Base-by-base conservation (phyloP, 805 yeast species). In the Scheffersomyces ergatensis region DNA sequence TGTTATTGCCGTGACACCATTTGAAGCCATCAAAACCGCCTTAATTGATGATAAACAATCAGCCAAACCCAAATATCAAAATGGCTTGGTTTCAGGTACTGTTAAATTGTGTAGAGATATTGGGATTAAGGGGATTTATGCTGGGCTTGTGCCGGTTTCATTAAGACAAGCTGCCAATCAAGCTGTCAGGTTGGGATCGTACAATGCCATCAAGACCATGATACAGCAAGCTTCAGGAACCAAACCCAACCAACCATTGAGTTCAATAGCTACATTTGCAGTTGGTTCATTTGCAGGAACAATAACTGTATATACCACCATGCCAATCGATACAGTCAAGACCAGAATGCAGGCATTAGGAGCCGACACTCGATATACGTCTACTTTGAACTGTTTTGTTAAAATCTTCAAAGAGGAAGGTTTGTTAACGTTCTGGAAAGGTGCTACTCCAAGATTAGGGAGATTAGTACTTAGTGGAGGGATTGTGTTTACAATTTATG, bases 311-410 rank as follows among this genome's bases (percentile, higher is more conserved):
- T 89, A 89, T 63, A 71, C 93, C 3, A 89, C 97, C 2, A 89
- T 89, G 97, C 97, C 97, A 7, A 84, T 89, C 32, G 97, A 89
- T 58, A 89, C 97, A 1, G 95, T 89, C 46, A 92, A 92, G 68
- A 93, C 98, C 1, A 78, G 99, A 63, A 92, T 92, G 97, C 99
- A 92, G 70, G 83, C 96, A 16, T 74, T 92, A 49, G 90, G 87
- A 26, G 86, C 96, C 6, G 75, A 76, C 37, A 73, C 75, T 51
- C 64, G 75, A 55, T 93, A 92, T 65, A 60, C 76, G 1, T 79
- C 89, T 35, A 90, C 97, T 0, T 16, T 84, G 31, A 78, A 92
- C 65, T 92, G 98, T 64, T 90, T 95, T 53, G 77, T 67, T 15
- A 81, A 77, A 47, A 82, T 93, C 38, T 84, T 85, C 62, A 83